Evolutionary conservation across 1,284 basidiomycete species (phyloP).

Genomic region (Fistulina hepatica): DNA sequence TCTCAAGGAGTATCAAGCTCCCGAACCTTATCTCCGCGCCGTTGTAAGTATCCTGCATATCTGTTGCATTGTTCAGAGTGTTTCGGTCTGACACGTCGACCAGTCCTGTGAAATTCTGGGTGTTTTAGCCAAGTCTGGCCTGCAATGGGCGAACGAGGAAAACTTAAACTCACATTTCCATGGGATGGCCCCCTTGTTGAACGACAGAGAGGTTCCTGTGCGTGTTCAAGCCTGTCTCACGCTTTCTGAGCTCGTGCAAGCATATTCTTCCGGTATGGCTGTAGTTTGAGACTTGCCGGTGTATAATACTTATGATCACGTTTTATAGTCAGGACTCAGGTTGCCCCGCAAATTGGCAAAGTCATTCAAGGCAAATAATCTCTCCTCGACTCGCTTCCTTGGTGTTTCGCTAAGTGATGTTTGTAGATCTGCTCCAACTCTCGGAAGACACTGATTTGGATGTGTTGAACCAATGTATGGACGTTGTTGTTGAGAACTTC

Average conservation of each 20-base stretch:
- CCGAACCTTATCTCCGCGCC: slow-evolving; percentile 62
- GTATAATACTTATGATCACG: slow-evolving; percentile 1
- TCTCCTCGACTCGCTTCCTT: slow-evolving; percentile 2
- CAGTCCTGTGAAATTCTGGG: slow-evolving; percentile 75
- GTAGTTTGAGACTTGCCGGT: slow-evolving; percentile 32
- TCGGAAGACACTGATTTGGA: slow-evolving; percentile 87
- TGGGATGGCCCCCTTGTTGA: slow-evolving; percentile 48
- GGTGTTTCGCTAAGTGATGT: not conserved
- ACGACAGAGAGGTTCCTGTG: slow-evolving; percentile 75
- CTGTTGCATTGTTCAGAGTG: slow-evolving; percentile 4
- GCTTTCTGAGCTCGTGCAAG: slow-evolving; percentile 51
- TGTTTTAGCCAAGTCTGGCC: slow-evolving; percentile 54
- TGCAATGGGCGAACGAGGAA: slow-evolving; percentile 60
- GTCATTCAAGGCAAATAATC: slow-evolving; percentile 68
- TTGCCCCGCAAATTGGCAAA: slow-evolving; percentile 74
- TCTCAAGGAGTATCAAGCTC: slow-evolving; percentile 53
- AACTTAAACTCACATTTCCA: slow-evolving; percentile 53
- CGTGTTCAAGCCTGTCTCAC: slow-evolving; percentile 77
- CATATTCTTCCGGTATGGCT: slow-evolving; percentile 46
- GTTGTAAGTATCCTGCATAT: slow-evolving; percentile 40
- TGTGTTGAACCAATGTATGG: slow-evolving; percentile 72
- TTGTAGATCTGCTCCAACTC: slow-evolving; percentile 71
- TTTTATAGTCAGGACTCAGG: slow-evolving; percentile 49
- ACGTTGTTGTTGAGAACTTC: slow-evolving; percentile 80
- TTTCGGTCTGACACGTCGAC: slow-evolving; percentile 8